Percentiles rank a stretch among this genome's conserved stretches.
These are phyloP conservation scores for Streptanthus diversifolius DNA, from an alignment of 345 rosid species.

Conservation along the genomic window DNA sequence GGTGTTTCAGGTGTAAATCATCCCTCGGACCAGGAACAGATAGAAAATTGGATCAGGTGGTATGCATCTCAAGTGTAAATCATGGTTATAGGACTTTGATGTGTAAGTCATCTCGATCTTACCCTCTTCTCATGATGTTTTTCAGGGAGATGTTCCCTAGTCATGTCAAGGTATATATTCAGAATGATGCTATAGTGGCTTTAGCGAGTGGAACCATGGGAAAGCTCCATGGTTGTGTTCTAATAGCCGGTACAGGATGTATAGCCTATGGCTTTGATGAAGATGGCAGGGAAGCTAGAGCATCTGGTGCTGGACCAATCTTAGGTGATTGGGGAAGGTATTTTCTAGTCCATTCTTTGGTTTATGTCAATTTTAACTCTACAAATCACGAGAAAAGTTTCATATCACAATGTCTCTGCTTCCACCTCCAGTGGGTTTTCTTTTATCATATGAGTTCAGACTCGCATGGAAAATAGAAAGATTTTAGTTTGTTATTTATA, in stretches of 20 bases:
- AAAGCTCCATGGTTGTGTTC: constrained; percentile 91
- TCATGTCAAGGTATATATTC: constrained; percentile 70
- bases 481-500: neutral
- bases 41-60: constrained; percentile 79
- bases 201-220: constrained; percentile 95
- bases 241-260: constrained; percentile 93
- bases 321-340: constrained; percentile 99
- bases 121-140: neutral
- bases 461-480: neutral
- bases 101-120: neutral
- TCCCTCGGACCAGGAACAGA: constrained; percentile 76
- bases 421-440: constrained; percentile 46
- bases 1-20: constrained; percentile 96
- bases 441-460: neutral
- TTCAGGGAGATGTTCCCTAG: constrained; percentile 75
- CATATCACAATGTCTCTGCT: neutral
- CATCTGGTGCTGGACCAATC: constrained; percentile 91
- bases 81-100: neutral
- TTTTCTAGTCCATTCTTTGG: neutral
- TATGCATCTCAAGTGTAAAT: neutral
- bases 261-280: constrained; percentile 85
- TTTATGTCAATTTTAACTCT: neutral
- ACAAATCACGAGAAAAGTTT: neutral
- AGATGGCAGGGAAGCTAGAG: constrained; percentile 91
- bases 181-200: constrained; percentile 92